A percentile compares a stretch with the other conserved stretches of the same genome.
Conservation (phyloP, 2,329 filamentous ascomycete genomes). For the Fusarium continuum region DNA sequence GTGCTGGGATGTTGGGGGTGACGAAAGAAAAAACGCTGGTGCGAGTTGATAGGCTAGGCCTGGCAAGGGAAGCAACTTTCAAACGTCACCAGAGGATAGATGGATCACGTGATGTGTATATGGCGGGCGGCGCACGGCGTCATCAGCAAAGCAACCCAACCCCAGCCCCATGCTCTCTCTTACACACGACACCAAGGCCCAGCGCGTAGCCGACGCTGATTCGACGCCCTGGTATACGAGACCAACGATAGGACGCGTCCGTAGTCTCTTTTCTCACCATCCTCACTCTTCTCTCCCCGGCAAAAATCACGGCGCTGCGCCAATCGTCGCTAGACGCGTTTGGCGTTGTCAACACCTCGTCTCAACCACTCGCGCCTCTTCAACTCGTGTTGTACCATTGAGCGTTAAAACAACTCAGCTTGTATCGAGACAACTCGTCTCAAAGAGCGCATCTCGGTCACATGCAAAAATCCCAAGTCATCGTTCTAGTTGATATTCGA, state of each 20-base stretch:
- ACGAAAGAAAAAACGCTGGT: constrained; percentile 50
- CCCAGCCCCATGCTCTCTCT: constrained; percentile 23
- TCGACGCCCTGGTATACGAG: constrained; percentile 33
- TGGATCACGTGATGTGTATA: constrained; percentile 47
- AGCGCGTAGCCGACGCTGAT: constrained; percentile 33
- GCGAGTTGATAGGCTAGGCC: constrained; percentile 43
- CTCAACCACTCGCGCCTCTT: constrained; percentile 36
- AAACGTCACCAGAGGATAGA: constrained; percentile 47
- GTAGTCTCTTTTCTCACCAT: constrained; percentile 14
- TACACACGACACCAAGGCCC: constrained; percentile 28
- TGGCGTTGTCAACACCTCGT: constrained; percentile 31
- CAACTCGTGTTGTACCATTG: constrained; percentile 43
- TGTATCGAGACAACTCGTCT: constrained; percentile 44
- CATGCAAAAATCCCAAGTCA: constrained; percentile 21
- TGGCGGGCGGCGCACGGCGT: constrained; percentile 36
- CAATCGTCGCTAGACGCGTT: constrained; percentile 22
- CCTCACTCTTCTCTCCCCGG: constrained; percentile 9
- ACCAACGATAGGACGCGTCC: constrained; percentile 25
- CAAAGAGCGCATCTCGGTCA: constrained; percentile 41
- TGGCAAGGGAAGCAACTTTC: constrained; percentile 43
- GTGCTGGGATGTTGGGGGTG: constrained; percentile 47
- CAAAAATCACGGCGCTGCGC: constrained; percentile 10
- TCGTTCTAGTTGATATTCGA: constrained; percentile 33
- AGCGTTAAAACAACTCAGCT: constrained; percentile 45
- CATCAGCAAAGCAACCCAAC: constrained; percentile 34